Conservation (phyloP, 768 basidiomycete species). For the Phylloporus sp. region DNA sequence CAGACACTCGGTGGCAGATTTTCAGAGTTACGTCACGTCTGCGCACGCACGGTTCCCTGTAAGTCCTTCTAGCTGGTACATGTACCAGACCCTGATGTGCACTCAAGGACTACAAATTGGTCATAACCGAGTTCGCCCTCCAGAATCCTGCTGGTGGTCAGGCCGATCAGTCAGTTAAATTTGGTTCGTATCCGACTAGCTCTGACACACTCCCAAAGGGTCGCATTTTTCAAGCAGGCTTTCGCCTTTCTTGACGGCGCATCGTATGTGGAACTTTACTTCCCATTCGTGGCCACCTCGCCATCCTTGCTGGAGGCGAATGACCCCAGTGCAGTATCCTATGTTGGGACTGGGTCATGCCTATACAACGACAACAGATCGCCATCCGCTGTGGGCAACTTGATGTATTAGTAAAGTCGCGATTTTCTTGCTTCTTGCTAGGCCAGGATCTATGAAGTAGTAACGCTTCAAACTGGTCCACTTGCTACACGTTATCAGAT, state of each 20-base stretch:
- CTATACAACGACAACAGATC: slow-evolving; percentile 31
- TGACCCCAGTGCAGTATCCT: slow-evolving; percentile 9
- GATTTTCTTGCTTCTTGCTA: too few relatives aligned
- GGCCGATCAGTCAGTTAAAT: slow-evolving; percentile 24
- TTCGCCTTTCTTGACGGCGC: slow-evolving; percentile 33
- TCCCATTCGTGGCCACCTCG: slow-evolving; percentile 35
- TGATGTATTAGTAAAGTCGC: slow-evolving; percentile 15
- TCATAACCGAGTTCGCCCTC: slow-evolving; percentile 33
- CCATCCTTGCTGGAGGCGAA: slow-evolving; percentile 22
- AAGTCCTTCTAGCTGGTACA: not conserved
- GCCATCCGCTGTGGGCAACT: slow-evolving; percentile 22
- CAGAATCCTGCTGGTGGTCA: slow-evolving; percentile 29
- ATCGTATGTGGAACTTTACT: slow-evolving; percentile 32
- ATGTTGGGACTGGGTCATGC: slow-evolving; percentile 29
- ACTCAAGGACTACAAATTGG: slow-evolving; percentile 20
- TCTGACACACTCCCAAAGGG: slow-evolving; percentile 15
- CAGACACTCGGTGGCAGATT: slow-evolving; percentile 26
- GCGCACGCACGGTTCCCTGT: slow-evolving; percentile 29
- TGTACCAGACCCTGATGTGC: slow-evolving; percentile 4
- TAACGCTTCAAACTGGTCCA: too few relatives aligned
- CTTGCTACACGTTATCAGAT: too few relatives aligned
- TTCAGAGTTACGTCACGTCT: slow-evolving; percentile 25
- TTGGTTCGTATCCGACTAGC: not conserved
- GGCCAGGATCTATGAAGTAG: too few relatives aligned
- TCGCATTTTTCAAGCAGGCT: slow-evolving; percentile 31